These are phyloP conservation scores for Graphium sp. DNA, from an alignment of 2,329 filamentous ascomycete genomes.

Conservation along the genomic window DNA sequence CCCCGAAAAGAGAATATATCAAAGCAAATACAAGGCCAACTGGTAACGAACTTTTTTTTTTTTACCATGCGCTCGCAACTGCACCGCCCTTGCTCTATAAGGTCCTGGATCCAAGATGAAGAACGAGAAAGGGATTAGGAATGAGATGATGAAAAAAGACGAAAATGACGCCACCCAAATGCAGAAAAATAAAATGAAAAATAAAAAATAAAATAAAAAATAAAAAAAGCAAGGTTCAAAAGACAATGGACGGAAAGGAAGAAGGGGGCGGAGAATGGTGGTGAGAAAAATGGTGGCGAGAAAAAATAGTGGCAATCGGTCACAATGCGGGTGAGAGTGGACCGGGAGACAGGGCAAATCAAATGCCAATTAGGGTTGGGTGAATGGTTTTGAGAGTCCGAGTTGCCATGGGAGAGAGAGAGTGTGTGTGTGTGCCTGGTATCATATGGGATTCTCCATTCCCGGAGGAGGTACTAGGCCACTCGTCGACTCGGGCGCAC, in stretches of 20 bases:
- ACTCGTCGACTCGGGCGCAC: slow-evolving; percentile 7
- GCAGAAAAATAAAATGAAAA: neutral
- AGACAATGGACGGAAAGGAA: too few relatives aligned
- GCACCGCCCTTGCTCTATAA: slow-evolving; percentile 1
- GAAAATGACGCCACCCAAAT: neutral
- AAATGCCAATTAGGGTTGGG: neutral
- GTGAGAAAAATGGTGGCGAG: too few relatives aligned
- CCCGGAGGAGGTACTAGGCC: slow-evolving; percentile 12
- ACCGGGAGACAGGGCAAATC: too few relatives aligned
- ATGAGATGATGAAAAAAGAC: neutral
- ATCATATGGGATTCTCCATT: slow-evolving; percentile 27
- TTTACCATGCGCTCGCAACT: neutral
- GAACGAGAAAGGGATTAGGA: neutral
- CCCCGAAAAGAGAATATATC: too few relatives aligned
- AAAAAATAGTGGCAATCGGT: neutral
- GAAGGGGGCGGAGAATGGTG: too few relatives aligned
- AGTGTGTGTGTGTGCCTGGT: neutral
- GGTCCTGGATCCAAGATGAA: too few relatives aligned
- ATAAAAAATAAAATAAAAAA: too few relatives aligned
- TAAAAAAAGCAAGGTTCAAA: neutral
- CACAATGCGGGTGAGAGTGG: too few relatives aligned
- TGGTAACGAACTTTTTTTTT: neutral
- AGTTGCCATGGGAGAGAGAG: neutral
- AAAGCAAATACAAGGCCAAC: slow-evolving; percentile 1
- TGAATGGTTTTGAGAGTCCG: neutral